Conservation (phyloP, 1,139 yeast species). For the Pneumocystis sp. region DNA sequence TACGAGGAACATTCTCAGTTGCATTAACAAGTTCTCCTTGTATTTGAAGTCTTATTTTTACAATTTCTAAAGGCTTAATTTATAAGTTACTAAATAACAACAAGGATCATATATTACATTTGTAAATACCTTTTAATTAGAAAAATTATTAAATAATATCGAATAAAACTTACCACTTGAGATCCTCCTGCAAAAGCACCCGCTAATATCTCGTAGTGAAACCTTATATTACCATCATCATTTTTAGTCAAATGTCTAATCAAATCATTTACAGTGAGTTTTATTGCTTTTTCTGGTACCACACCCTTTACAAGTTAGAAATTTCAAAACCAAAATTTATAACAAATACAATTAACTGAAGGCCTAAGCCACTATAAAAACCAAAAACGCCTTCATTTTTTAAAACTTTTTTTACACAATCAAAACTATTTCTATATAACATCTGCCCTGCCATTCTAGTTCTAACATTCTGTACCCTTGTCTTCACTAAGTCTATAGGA, state of each 20-base stretch:
- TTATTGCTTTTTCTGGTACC: slow-evolving; percentile 96
- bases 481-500: slow-evolving; percentile 90
- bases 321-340: neutral
- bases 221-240: slow-evolving; percentile 39
- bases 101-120: neutral
- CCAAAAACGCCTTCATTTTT: slow-evolving; percentile 71
- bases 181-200: slow-evolving; percentile 95
- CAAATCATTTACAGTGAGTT: slow-evolving; percentile 83
- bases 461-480: slow-evolving; percentile 95
- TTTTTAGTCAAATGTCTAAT: slow-evolving; percentile 61
- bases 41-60: slow-evolving; percentile 86
- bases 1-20: slow-evolving; percentile 27
- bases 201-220: slow-evolving; percentile 64
- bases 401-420: slow-evolving; percentile 70
- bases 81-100: slow-evolving; percentile 29
- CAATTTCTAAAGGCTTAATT: slow-evolving; percentile 92
- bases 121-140: neutral
- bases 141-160: neutral
- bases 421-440: slow-evolving; percentile 63
- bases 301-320: slow-evolving; percentile 40
- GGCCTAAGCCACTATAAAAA: slow-evolving; percentile 85
- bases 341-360: slow-evolving; percentile 47
- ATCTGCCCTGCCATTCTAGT: slow-evolving; percentile 39
- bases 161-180: slow-evolving; percentile 41
- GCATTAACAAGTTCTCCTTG: slow-evolving; percentile 58